Evolutionary conservation across 129 eudicot species (phyloP).

Genomic region (Smallanthus sonchifolius): DNA sequence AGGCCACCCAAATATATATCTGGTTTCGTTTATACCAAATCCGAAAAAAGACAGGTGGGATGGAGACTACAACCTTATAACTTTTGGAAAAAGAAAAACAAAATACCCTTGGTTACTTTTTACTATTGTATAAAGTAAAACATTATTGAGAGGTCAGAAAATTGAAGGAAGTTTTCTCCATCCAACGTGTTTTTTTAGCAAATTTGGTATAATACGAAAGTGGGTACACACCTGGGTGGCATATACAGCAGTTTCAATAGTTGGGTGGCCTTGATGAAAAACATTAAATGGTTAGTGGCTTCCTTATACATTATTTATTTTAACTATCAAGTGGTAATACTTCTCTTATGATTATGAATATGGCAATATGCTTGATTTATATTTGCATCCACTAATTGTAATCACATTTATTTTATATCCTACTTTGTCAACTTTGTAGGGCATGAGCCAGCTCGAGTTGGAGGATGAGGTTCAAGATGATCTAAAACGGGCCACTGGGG

Average conservation of each 20-base stretch:
- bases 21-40: too few species aligned
- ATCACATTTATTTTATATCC: neutral
- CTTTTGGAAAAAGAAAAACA: neutral
- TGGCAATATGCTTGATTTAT: slow-evolving; percentile 15
- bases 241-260: neutral
- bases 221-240: neutral
- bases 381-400: neutral
- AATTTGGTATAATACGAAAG: neutral
- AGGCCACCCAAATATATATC: too few species aligned
- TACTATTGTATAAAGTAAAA: neutral
- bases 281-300: neutral
- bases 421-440: slow-evolving; percentile 35
- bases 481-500: slow-evolving; percentile 95
- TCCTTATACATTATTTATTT: neutral
- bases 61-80: neutral
- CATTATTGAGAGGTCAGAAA: neutral
- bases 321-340: neutral
- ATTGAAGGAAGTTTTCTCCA: neutral
- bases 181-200: neutral
- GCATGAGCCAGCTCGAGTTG: slow-evolving; percentile 95
- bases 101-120: neutral
- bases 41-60: neutral
- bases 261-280: neutral
- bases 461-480: slow-evolving; percentile 98
- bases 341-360: neutral